Evolutionary conservation across 1,139 yeast species (phyloP).

Genomic region (Candida pseudoviswanathii): DNA sequence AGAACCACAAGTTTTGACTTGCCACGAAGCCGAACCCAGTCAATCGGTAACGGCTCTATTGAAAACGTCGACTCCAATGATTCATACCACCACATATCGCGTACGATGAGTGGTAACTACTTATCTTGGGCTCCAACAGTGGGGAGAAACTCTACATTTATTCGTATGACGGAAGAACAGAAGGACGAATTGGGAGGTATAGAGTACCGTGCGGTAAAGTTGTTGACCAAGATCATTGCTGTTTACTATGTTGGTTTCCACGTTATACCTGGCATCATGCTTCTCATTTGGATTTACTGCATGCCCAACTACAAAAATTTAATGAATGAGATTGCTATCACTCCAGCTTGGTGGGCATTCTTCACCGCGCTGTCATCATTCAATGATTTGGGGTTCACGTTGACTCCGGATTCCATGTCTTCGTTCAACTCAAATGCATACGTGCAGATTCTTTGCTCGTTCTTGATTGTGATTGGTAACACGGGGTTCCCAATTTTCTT

Average conservation of each 20-base stretch:
- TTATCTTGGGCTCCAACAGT: conserved; percentile 90
- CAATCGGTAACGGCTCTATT: conserved; percentile 10
- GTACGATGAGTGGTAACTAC: conserved; percentile 58
- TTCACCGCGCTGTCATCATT: conserved; percentile 79
- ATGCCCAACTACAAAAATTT: conserved; percentile 42
- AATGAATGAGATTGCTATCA: conserved; percentile 56
- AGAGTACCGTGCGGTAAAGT: conserved; percentile 86
- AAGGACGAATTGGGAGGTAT: conserved; percentile 96
- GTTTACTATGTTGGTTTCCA: conserved; percentile 78
- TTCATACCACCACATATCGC: conserved; percentile 18
- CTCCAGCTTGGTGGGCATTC: conserved; percentile 91
- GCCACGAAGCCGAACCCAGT: conserved; percentile 1
- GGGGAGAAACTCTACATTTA: conserved; percentile 95
- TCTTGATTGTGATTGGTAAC: conserved; percentile 85
- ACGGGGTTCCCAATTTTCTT: conserved; percentile 89
- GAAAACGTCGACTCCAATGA: conserved; percentile 20
- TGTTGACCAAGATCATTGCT: conserved; percentile 67
- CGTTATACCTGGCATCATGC: conserved; percentile 55
- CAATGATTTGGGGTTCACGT: conserved; percentile 80
- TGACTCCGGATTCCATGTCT: conserved; percentile 77
- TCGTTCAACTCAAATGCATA: conserved; percentile 65
- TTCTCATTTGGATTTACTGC: conserved; percentile 67
- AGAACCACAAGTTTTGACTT: conserved; percentile 13
- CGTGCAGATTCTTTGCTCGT: conserved; percentile 60
- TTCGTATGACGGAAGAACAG: conserved; percentile 77